Conservation (phyloP, 331 rosid species). For the Quercus tomentella region DNA sequence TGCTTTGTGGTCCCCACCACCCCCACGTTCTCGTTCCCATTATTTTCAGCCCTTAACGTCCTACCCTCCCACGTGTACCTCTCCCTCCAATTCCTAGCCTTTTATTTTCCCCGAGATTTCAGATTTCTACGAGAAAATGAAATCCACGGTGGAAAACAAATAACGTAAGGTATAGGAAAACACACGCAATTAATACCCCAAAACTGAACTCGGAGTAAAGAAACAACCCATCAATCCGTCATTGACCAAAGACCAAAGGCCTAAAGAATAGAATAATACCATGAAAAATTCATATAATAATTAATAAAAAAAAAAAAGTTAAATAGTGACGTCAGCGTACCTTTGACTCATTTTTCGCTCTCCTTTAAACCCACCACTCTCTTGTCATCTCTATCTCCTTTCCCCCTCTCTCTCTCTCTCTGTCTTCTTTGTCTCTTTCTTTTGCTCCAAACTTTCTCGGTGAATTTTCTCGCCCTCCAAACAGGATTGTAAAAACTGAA, state of each 20-base stretch:
- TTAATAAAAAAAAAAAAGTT: not conserved
- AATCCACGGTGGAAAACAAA: constrained; percentile 17
- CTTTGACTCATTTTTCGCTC: constrained; percentile 59
- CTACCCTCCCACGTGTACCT: constrained; percentile 46
- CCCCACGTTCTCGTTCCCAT: constrained; percentile 56
- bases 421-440: not conserved
- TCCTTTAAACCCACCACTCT: constrained; percentile 43
- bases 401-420: not conserved
- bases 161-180: not conserved
- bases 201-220: constrained; percentile 5
- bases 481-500: not conserved
- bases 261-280: constrained; percentile 21
- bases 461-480: constrained; percentile 17
- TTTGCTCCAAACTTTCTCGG: not conserved
- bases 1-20: constrained; percentile 44
- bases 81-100: constrained; percentile 5
- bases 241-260: constrained; percentile 56
- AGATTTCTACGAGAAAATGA: not conserved
- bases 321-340: constrained; percentile 61
- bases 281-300: not conserved
- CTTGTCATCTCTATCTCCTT: constrained; percentile 38
- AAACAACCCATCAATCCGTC: constrained; percentile 17
- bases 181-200: constrained; percentile 1
- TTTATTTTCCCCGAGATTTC: not conserved
- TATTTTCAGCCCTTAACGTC: not conserved